Evolutionary conservation across 2,329 filamentous ascomycete genomes (phyloP).

Genomic region (Myrmaecium sp.): DNA sequence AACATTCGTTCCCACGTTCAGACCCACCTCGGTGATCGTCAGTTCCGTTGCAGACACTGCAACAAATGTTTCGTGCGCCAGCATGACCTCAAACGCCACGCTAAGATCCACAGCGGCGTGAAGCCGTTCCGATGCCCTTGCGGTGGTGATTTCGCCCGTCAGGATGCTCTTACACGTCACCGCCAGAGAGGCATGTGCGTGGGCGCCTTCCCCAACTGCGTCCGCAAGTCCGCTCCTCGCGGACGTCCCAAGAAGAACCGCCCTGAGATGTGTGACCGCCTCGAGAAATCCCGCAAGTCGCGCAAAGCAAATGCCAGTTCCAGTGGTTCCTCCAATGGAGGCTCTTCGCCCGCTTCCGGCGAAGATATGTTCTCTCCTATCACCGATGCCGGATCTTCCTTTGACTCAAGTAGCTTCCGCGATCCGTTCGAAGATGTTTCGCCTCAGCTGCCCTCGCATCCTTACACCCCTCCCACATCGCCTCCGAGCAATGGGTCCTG

Average conservation of each 20-base stretch:
- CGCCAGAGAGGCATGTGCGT: constrained; percentile 93
- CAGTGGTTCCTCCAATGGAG: constrained; percentile 12
- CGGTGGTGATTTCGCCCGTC: constrained; percentile 83
- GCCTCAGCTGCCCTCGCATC: no score
- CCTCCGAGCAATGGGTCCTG: no score
- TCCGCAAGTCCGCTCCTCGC: constrained; percentile 50
- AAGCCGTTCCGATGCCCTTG: constrained; percentile 93
- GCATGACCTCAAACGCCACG: constrained; percentile 91
- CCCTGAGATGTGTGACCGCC: constrained; percentile 40
- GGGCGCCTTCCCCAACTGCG: constrained; percentile 73
- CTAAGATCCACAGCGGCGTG: constrained; percentile 91
- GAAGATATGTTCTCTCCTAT: no score
- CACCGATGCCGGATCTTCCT: no score
- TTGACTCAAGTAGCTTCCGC: no score
- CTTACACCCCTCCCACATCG: no score
- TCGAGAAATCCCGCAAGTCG: constrained; percentile 38
- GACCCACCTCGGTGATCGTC: constrained; percentile 89
- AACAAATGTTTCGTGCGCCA: constrained; percentile 92
- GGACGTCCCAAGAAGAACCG: constrained; percentile 46
- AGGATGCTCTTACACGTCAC: constrained; percentile 88
- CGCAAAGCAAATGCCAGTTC: constrained; percentile 21
- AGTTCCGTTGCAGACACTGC: constrained; percentile 87
- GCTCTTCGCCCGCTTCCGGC: constrained; percentile 14
- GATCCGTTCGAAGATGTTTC: no score
- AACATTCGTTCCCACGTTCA: constrained; percentile 98